Evolutionary conservation across 2,329 filamentous ascomycete genomes (phyloP), one percentile per base, ranked within the genome.

Genomic region (Ascochyta viciae-villosae): DNA sequence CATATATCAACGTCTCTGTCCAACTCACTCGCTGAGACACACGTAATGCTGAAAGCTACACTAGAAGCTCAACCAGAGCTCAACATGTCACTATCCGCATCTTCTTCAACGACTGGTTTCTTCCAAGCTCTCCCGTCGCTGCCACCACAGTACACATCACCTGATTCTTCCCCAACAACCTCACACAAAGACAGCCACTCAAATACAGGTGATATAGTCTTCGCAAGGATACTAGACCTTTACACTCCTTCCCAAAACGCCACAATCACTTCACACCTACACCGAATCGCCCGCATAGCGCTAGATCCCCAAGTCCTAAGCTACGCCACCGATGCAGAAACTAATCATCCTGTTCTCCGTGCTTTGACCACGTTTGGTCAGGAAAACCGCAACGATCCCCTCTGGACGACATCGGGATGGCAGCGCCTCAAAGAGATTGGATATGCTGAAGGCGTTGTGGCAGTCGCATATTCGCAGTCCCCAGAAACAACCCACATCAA

Each of bases 371-470:
- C 83, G 0, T 89, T 89, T 69, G 87, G 89, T 1, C 53, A 61
- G 34, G 78, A 80, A 46, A 83, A 83, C 45, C 63, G 57, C 5
- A 82, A 77, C 6, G 83, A 84, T 42, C 81, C 85, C 31, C 76
- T 91, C 1, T 79, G 89, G 33, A 88, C 87, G 0, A 82, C 83
- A 0, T 82, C 88, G 60, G 89, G 89, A 26, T 92, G 89, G 89
- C 79, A 81, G 35, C 77, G 80, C 37, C 77, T 89, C 2, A 85
- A 88, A 61, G 78, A 81, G 1, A 83, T 87, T 62, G 86, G 86
- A 0, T 81, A 84, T 15, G 71, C 77, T 29, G 82, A 84, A 58
- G 87, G 87, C 0, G 74, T 88, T 5, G 81, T 88, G 9, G 84
- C 85, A 0, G 80, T 83, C 39, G 86, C 84, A 16, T 89, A 89